Evolutionary conservation across 805 yeast genomes (phyloP), one percentile per base, ranked within the genome.

Genomic region (Candida cerambycidarum): DNA sequence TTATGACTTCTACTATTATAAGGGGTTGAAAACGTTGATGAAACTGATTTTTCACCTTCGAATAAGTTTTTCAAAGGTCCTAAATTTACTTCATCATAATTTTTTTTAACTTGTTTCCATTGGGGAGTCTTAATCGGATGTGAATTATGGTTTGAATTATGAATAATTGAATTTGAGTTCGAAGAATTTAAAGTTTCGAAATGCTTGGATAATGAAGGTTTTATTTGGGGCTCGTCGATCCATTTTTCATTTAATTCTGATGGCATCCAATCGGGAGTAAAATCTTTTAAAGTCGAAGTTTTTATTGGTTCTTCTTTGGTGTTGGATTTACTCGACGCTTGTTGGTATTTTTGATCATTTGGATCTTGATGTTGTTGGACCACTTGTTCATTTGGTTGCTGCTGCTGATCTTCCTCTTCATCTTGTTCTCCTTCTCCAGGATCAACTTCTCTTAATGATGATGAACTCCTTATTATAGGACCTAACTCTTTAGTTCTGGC

Each of bases 181-280:
- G 46, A 40, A 38, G 41, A 15, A 12, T 29, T 40, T 13, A 34
- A n/a, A n/a, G 15, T 31, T 24, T 42, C 33, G 14, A 42, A 34
- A 14, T 34, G 18, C 29, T 34, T 34, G 4, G 38, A 47, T 11
- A 12, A 25, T 12, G 29, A 25, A 12, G 12, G n/a, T 25, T 25
- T 25, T 7, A 25, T 6, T 52, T 10, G 57, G 54, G 13, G 58
- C 55, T 43, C 61, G 46, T 53, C 54, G 8, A 30, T 28, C 73
- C 74, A 69, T 41, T 58, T 59, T 5, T 62, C 69, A 21, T 54
- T 56, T 41, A 70, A 59, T 29, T 57, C 71, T 10, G 61, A 44
- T 0, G 75, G 74, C 73, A 70, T 69, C 75, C 74, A 69, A 27
- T 60, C 62, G 0, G 73, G 73, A 3, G 75, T 69, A 4, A 27